These are phyloP conservation scores for Ascochyta rabiei DNA, from an alignment of 2,329 filamentous ascomycete genomes.

Conservation along the genomic window DNA sequence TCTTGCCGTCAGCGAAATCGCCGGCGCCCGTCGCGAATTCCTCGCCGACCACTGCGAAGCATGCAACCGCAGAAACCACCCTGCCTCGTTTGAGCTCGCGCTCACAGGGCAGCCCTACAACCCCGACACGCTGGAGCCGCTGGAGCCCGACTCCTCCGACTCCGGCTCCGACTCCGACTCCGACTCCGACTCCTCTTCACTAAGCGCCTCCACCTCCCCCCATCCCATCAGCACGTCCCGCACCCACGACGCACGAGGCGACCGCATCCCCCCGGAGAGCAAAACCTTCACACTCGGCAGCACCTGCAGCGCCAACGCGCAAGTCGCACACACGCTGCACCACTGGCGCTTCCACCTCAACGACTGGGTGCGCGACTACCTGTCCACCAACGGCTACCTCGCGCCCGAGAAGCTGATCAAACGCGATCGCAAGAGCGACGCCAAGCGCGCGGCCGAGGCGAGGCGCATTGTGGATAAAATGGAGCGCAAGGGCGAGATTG, in stretches of 20 bases:
- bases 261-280: constrained; percentile 36
- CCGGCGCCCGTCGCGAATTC: constrained; percentile 14
- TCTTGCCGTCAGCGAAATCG: constrained; percentile 49
- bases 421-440: constrained; percentile 66
- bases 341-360: constrained; percentile 82
- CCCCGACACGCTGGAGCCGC: constrained; percentile 67
- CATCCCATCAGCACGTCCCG: constrained; percentile 31
- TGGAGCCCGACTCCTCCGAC: constrained; percentile 53
- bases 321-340: constrained; percentile 71
- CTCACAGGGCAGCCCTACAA: constrained; percentile 72
- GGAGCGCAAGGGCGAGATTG: constrained; percentile 64
- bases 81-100: constrained; percentile 67
- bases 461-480: constrained; percentile 69
- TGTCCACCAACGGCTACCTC: constrained; percentile 65
- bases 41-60: constrained; percentile 63
- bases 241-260: constrained; percentile 33
- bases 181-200: constrained; percentile 23
- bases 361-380: constrained; percentile 69
- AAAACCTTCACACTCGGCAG: constrained; percentile 39
- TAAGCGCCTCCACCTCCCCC: constrained; percentile 28
- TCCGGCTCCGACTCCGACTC: constrained; percentile 29
- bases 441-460: constrained; percentile 65
- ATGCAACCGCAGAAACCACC: constrained; percentile 72
- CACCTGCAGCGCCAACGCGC: constrained; percentile 66
- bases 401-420: constrained; percentile 63